A percentile compares a stretch with the other conserved stretches of the same genome.
Evolutionary conservation across 306 rosid species (phyloP).

Genomic region (Quillaja saponaria): DNA sequence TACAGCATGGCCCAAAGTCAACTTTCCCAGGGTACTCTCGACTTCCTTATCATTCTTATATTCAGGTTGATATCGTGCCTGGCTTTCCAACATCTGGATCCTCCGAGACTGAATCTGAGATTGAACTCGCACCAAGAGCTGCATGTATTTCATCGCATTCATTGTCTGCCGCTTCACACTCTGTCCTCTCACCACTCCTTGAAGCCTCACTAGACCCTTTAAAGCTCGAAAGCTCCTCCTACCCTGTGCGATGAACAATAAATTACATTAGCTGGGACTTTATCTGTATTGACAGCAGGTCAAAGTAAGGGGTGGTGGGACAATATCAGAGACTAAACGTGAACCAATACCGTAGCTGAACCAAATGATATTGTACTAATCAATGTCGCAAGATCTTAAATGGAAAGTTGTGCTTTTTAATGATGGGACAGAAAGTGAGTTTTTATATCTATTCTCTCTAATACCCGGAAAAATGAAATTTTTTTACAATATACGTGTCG

Average conservation of each 20-base stretch:
- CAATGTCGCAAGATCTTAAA: slow-evolving; percentile 8
- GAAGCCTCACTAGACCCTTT: slow-evolving; percentile 94
- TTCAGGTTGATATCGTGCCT: slow-evolving; percentile 72
- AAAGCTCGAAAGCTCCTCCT: slow-evolving; percentile 93
- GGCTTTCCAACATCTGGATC: slow-evolving; percentile 90
- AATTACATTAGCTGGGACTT: slow-evolving; percentile 20
- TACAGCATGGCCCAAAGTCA: slow-evolving; percentile 59
- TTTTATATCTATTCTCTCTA: not conserved
- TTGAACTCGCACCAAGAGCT: slow-evolving; percentile 86
- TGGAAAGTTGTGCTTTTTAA: slow-evolving; percentile 2
- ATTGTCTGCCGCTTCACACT: slow-evolving; percentile 92
- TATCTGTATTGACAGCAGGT: slow-evolving; percentile 13
- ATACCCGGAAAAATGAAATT: not conserved
- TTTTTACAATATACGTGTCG: slow-evolving; percentile 1
- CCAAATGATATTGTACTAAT: not conserved
- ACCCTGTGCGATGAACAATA: slow-evolving; percentile 53
- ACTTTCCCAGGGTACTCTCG: slow-evolving; percentile 67
- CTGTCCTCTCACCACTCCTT: slow-evolving; percentile 98
- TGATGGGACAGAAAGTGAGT: not conserved
- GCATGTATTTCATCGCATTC: slow-evolving; percentile 98
- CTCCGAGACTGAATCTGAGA: slow-evolving; percentile 92
- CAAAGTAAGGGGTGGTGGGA: not conserved
- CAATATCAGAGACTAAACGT: slow-evolving; percentile 1
- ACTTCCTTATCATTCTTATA: slow-evolving; percentile 63
- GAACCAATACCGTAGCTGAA: not conserved